Conservation (phyloP, 2,329 filamentous ascomycete genomes). For the Coniosporium tulheliwenetii region DNA sequence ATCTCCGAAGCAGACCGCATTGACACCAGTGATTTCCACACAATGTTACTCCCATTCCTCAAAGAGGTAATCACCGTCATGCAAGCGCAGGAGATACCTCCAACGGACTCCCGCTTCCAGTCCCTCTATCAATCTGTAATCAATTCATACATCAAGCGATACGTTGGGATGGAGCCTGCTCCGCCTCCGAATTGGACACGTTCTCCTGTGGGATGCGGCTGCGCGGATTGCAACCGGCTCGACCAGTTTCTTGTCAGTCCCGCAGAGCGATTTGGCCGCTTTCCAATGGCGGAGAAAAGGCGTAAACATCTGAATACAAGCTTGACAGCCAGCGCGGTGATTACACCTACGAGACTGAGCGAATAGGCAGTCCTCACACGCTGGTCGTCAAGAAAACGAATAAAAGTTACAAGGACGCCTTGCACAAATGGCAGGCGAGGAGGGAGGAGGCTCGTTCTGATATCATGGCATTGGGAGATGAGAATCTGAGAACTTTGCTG, state of each 20-base stretch:
- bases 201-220: neutral
- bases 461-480: too few relatives aligned
- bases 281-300: neutral
- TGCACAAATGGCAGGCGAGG: too few relatives aligned
- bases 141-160: neutral
- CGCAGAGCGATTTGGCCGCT: neutral
- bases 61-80: neutral
- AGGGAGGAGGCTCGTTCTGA: too few relatives aligned
- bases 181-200: neutral
- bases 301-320: neutral
- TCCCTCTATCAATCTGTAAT: neutral
- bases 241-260: neutral
- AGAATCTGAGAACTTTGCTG: too few relatives aligned
- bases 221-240: neutral
- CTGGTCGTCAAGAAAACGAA: neutral
- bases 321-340: neutral
- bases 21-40: too few relatives aligned
- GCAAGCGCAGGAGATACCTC: neutral
- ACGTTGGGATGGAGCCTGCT: neutral
- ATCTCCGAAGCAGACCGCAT: too few relatives aligned
- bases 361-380: neutral
- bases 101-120: neutral
- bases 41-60: neutral
- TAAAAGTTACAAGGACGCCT: too few relatives aligned
- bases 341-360: neutral